Conservation (phyloP, 2,329 filamentous ascomycete genomes). For the Metarhizium brunneum region DNA sequence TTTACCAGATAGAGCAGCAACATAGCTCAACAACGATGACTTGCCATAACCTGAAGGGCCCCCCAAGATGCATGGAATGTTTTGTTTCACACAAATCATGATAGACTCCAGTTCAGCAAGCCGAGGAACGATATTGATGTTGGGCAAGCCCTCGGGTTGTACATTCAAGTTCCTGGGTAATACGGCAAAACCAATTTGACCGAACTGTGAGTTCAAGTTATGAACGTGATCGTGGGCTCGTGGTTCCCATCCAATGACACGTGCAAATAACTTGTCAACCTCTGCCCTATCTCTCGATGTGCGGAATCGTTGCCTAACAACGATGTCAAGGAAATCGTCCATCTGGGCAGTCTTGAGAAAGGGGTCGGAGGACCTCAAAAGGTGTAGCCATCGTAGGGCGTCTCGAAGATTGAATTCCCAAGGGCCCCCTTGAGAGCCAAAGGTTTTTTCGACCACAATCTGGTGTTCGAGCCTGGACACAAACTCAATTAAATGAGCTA, state of each 20-base stretch:
- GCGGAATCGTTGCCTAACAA: conserved; percentile 85
- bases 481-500: conserved; percentile 65
- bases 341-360: conserved; percentile 51
- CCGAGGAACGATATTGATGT: conserved; percentile 41
- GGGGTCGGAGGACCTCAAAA: conserved; percentile 43
- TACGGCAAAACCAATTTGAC: conserved; percentile 74
- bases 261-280: conserved; percentile 56
- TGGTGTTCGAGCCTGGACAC: conserved; percentile 71
- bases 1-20: conserved; percentile 72
- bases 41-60: conserved; percentile 83
- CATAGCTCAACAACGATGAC: conserved; percentile 65
- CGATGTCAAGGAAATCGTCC: conserved; percentile 68
- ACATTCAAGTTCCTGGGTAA: conserved; percentile 49
- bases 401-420: conserved; percentile 97
- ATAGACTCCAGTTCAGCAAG: conserved; percentile 75
- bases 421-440: conserved; percentile 60
- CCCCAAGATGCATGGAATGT: conserved; percentile 82
- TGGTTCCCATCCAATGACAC: conserved; percentile 48
- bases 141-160: conserved; percentile 42
- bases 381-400: conserved; percentile 75
- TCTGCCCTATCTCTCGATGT: conserved; percentile 55
- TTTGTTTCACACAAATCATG: conserved; percentile 76
- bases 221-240: conserved; percentile 59
- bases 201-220: conserved; percentile 52
- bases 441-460: conserved; percentile 49